Evolutionary conservation across 2,329 filamentous ascomycete species (phyloP).

Genomic region (Aureobasidium sp.): DNA sequence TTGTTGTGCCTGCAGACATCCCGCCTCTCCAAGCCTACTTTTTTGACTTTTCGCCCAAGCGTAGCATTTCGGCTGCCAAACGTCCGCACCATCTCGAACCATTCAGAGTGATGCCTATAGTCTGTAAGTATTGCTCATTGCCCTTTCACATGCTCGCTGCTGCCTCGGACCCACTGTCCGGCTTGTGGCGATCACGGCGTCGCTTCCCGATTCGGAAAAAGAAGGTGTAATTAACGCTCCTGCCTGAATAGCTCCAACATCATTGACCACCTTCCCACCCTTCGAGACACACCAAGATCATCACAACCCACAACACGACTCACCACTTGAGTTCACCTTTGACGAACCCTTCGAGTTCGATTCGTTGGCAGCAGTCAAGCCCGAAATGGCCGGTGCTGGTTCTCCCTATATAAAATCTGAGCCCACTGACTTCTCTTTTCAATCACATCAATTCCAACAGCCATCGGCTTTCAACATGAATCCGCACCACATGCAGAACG

Average conservation of each 20-base stretch:
- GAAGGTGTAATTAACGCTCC: constrained; percentile 1
- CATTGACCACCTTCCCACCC: constrained; percentile 30
- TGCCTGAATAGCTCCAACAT: constrained; percentile 18
- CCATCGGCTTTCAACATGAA: constrained; percentile 23
- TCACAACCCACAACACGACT: constrained; percentile 27
- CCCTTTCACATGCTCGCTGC: constrained; percentile 7
- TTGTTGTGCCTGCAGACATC: constrained; percentile 12
- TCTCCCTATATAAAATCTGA: constrained; percentile 63
- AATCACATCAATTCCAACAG: constrained; percentile 33
- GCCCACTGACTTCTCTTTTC: constrained; percentile 55
- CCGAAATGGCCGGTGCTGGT: constrained; percentile 48
- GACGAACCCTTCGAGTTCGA: constrained; percentile 24
- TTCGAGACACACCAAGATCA: constrained; percentile 25
- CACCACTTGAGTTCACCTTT: constrained; percentile 29
- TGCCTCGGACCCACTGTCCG: constrained; percentile 4
- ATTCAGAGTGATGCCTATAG: constrained; percentile 18
- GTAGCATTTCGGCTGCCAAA: not conserved
- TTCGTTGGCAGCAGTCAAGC: constrained; percentile 18
- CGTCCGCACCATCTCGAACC: not conserved
- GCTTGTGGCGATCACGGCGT: constrained; percentile 5
- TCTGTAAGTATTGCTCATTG: constrained; percentile 16
- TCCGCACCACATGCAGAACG: constrained; percentile 12
- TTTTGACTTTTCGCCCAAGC: not conserved
- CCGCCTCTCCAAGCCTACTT: not conserved
- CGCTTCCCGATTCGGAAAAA: not conserved